Base-by-base conservation (phyloP, 1,139 yeast species). In the Sugiyamaella castrensis region DNA sequence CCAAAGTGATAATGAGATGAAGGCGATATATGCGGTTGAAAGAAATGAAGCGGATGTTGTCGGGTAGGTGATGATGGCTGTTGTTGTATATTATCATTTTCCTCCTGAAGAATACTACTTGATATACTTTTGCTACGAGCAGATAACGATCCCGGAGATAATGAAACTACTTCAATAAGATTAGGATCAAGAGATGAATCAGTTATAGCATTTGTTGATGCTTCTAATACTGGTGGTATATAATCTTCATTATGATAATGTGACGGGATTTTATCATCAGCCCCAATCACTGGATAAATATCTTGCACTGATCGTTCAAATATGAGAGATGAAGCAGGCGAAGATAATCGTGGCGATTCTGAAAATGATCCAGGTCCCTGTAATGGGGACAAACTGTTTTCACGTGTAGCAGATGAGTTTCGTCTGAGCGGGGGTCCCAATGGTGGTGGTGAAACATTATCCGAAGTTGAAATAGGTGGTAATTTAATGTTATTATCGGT, bases 211-310 rank as follows among this genome's bases (percentile, higher is more conserved):
- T 80, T 75, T 2, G 92, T 79, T 26, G 91, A 77, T 8, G 91
- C 91, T 61, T 87, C 95, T 61, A 88, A 72, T 8, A 89, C 89
- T 1, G 96, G 89, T 1, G 95, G 89, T 44, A 87, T 85, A 58
- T 73, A 80, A 65, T 87, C 88, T 63, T 87, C 85, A 38, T 71
- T 65, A n/a, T 78, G 72, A 56, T 75, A 72, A 56, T 78, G 82
- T 24, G 75, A 35, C 4, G 57, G 57, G 29, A 53, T 52, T 24
- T 54, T 54, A 26, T 53, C 48, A n/a, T 52, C 47, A 30, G 52
- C 53, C 8, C 34, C 37, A 29, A 43, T 43, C 8, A 38, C 16
- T 7, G 51, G 40, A 40, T 46, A 50, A 15, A 60, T 50, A 40
- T 67, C 71, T 43, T 70, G 72, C 5, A 71, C 75, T 4, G 69